Conservation (phyloP, 1,284 basidiomycete species). For the Pseudozyma thailandica region DNA sequence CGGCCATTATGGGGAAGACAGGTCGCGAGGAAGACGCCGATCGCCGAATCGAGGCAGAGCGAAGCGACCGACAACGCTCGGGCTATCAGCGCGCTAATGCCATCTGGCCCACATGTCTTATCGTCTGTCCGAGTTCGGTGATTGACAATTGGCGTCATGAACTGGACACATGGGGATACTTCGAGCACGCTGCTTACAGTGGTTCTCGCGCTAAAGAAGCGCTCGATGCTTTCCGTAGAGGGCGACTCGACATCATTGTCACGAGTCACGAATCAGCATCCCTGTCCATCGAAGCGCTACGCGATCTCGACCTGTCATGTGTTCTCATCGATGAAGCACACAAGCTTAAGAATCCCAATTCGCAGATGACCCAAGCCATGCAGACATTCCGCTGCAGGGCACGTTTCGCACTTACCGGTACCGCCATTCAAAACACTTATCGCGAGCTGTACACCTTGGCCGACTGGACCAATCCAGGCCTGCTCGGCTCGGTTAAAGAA, state of each 20-base stretch:
- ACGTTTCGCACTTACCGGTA: constrained; percentile 82
- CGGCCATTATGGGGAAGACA: constrained; percentile 83
- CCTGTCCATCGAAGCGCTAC: constrained; percentile 77
- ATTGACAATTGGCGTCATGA: constrained; percentile 84
- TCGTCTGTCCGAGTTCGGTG: constrained; percentile 81
- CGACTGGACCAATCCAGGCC: constrained; percentile 52
- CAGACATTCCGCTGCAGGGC: constrained; percentile 74
- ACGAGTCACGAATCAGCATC: constrained; percentile 37
- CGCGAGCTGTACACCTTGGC: constrained; percentile 79
- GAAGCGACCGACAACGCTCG: constrained; percentile 23
- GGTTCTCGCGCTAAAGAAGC: constrained; percentile 21
- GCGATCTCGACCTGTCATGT: constrained; percentile 72
- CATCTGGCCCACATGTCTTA: constrained; percentile 77
- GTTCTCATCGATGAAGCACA: constrained; percentile 82
- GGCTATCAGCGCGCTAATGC: constrained; percentile 35
- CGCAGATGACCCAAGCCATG: constrained; percentile 76
- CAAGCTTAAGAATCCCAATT: constrained; percentile 77
- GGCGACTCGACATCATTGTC: constrained; percentile 75
- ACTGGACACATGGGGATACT: constrained; percentile 74
- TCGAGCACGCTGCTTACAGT: constrained; percentile 36
- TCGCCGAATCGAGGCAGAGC: constrained; percentile 72
- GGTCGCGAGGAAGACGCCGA: constrained; percentile 75
- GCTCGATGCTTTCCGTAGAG: constrained; percentile 73
- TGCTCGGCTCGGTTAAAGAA: constrained; percentile 36
- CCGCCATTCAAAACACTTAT: constrained; percentile 85